These are phyloP conservation scores for Hamamelis virginiana DNA, from an alignment of 164 flowering plant genomes.

Conservation along the genomic window DNA sequence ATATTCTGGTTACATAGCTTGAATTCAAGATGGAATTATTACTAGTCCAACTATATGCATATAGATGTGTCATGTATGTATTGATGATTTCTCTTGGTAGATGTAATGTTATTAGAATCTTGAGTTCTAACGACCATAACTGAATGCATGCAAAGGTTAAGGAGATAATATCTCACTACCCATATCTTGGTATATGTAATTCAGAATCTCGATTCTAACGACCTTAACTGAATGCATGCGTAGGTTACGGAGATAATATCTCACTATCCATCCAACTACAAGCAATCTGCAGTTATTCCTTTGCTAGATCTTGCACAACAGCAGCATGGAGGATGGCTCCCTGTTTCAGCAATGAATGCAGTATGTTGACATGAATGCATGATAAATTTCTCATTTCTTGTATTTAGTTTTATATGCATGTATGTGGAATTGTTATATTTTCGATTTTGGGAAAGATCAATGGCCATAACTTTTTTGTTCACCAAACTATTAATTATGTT, in stretches of 20 bases:
- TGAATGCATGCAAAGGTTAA: conserved; percentile 45
- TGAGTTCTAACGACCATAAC: not conserved
- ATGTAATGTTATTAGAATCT: too few relatives aligned
- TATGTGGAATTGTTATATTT: not conserved
- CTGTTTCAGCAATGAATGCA: conserved; percentile 97
- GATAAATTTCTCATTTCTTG: not conserved
- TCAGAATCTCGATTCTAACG: not conserved
- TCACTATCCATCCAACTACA: conserved; percentile 97
- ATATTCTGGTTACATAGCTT: not conserved
- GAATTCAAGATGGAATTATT: not conserved
- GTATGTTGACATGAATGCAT: conserved; percentile 43
- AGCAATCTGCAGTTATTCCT: conserved; percentile 97
- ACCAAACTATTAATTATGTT: too few relatives aligned
- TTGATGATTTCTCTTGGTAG: not conserved
- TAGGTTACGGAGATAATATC: conserved; percentile 89
- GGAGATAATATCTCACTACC: conserved; percentile 93
- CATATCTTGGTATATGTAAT: conserved; percentile 22
- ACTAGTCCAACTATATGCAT: not conserved
- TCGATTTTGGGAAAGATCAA: too few relatives aligned
- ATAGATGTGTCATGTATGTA: too few relatives aligned
- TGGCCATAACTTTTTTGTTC: too few relatives aligned
- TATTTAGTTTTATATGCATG: too few relatives aligned
- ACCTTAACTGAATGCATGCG: not conserved
- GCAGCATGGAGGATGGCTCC: conserved; percentile 99
- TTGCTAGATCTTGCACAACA: conserved; percentile 99